Base-by-base conservation (phyloP, 2,329 filamentous ascomycete species). In the Talaromyces amestolkiae region DNA sequence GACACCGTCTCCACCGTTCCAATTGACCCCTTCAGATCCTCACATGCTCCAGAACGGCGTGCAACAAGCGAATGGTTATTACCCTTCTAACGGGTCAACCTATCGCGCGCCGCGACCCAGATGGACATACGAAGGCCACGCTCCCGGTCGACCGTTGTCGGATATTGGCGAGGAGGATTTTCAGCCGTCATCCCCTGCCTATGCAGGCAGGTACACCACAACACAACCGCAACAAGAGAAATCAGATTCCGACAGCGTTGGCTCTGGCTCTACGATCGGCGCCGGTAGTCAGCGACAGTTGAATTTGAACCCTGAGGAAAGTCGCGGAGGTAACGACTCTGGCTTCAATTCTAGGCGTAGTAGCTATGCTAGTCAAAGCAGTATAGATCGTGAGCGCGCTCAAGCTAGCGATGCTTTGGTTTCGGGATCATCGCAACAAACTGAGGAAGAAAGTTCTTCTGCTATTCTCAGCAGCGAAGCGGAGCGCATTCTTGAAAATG, bases 401-500 rank as follows among this genome's bases (percentile, higher is more conserved):
- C 31, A 54, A 11, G 51, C 53, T 15, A 61, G 41, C 58, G 64
- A 53, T 69, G 68, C 31, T 69, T 71, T 61, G 68, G 69, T 15
- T 66, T 67, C 76, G 37, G 79, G 76, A 0, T 15, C 61, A 33
- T 47, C 56, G 22, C 78, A 85, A 3, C 86, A 88, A 65, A 24
- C 51, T 3, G 61, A 63, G 31, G 86, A 90, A 64, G 83, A 84
- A 53, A 87, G 89, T 71, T 91, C 91, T 3, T 91, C 91, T 58
- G 88, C 85, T 17, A 88, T 91, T 27, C 80, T 96, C 68, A 94
- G 92, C 76, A 89, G 89, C 70, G 87, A 92, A 71, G 93, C 93
- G 1, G 93, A 97, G 75, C 84, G 93, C 73, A 97, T 97, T 74
- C 83, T 98, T 64, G 92, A 93, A 64, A 97, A 96, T 78, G 94